Conservation (phyloP, 2,329 filamentous ascomycete genomes). For the Clarireedia sp. region DNA sequence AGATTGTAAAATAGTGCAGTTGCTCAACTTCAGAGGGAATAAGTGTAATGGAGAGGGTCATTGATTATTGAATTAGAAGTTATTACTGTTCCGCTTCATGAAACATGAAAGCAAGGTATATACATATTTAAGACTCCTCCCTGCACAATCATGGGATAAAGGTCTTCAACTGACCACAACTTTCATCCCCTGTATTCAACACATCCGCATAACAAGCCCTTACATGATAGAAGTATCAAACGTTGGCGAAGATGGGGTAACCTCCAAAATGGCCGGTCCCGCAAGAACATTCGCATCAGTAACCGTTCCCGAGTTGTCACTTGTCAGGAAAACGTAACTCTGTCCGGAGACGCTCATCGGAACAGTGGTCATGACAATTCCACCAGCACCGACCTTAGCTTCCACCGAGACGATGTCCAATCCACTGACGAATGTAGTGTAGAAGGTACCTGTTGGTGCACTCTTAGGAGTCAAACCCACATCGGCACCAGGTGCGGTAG, state of each 20-base stretch:
- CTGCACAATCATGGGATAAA: too few relatives aligned
- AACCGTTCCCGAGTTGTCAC: constrained; percentile 29
- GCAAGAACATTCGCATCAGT: constrained; percentile 33
- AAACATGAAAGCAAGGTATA: too few relatives aligned
- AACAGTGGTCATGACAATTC: constrained; percentile 24
- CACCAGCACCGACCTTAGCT: constrained; percentile 22
- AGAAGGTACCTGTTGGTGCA: constrained; percentile 23
- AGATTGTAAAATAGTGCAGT: too few relatives aligned
- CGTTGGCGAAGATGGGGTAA: constrained; percentile 24
- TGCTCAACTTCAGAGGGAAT: too few relatives aligned
- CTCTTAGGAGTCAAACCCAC: constrained; percentile 23
- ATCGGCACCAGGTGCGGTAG: constrained; percentile 18
- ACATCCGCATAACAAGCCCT: neutral
- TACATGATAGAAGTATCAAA: constrained; percentile 20
- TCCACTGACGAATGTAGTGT: constrained; percentile 31
- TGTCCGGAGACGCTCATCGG: constrained; percentile 32
- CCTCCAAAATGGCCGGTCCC: constrained; percentile 32
- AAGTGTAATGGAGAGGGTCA: too few relatives aligned
- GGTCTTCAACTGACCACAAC: neutral
- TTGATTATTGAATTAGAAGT: too few relatives aligned
- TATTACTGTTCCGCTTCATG: too few relatives aligned
- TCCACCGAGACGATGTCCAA: constrained; percentile 30
- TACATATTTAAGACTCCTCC: too few relatives aligned
- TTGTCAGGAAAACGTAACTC: constrained; percentile 35
- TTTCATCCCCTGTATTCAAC: neutral